Base-by-base conservation (phyloP, 2,329 filamentous ascomycete genomes). In the Aspergillus sp. region DNA sequence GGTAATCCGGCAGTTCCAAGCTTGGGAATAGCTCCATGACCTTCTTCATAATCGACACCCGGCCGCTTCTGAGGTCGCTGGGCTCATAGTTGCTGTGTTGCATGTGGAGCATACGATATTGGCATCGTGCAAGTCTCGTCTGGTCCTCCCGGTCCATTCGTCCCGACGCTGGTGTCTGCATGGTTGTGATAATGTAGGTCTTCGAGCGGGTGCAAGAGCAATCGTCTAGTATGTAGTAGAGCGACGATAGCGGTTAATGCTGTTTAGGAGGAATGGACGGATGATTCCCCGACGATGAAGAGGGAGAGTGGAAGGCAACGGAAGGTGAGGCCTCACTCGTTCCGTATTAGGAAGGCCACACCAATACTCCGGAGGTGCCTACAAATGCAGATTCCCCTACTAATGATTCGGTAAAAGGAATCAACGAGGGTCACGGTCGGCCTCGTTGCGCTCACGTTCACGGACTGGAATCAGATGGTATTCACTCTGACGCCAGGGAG, bases 391-490 rank as follows among this genome's bases (percentile, higher is more conserved):
- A 3, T 27, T 4, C 9, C 4, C 27, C 9, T 31, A 3, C 27
- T 9, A 31, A 11, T 1, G 9, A 3, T 4, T 12, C 1, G 15
- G 35, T 21, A 17, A 21, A n/a, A 4, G 9, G 15, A 19, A 12
- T 48, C 45, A 33, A 8, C 31, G 14, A 5, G 17, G 15, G 6
- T 31, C 27, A 31, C 27, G 27, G 27, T 31, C 9, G 4, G 8
- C 27, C 3, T 25, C n/a, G 6, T n/a, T 17, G 12, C 15, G 25
- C 11, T 57, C 54, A 27, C 45, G 56, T 2, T 62, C 63, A 19
- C 52, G 51, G 31, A 63, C 55, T 8, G 58, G 54, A 4, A 66
- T 53, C 17, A 65, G 44, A 43, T 61, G 58, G 33, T 66, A 66
- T 7, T 60, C 58, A 25, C 33, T 56, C 1, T 58, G 52, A 3